These are phyloP conservation scores for Bromus sterilis DNA, from an alignment of 176 grass and related monocot species.

Conservation along the genomic window DNA sequence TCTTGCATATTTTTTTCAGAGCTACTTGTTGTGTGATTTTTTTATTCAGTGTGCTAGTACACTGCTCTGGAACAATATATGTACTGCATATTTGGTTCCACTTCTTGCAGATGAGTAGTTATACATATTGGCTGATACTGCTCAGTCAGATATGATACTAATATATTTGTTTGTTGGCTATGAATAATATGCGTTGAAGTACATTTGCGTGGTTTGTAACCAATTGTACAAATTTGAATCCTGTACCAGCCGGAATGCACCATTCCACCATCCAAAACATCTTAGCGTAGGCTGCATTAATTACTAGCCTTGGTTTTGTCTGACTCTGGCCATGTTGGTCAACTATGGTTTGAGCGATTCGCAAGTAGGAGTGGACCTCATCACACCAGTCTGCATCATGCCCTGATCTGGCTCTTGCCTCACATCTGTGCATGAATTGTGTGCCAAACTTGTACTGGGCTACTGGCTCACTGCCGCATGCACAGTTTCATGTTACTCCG, in stretches of 20 bases:
- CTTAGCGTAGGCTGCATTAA: neutral
- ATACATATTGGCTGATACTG: neutral
- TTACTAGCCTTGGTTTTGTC: neutral
- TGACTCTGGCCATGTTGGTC: neutral
- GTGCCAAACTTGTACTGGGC: neutral
- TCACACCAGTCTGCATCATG: neutral
- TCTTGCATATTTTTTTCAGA: neutral
- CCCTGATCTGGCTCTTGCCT: neutral
- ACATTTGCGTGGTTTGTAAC: neutral
- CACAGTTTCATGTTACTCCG: neutral
- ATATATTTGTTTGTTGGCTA: neutral
- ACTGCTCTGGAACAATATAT: constrained; percentile 8
- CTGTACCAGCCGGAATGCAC: neutral
- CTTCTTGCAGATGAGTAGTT: neutral
- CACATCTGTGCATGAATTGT: neutral
- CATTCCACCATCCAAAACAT: neutral
- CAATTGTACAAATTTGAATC: neutral
- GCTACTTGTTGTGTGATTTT: neutral
- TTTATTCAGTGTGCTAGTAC: neutral
- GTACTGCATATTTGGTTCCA: neutral
- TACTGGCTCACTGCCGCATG: neutral
- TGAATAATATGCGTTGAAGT: neutral
- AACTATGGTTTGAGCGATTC: neutral
- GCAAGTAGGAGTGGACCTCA: neutral
- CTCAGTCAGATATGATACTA: neutral